Percentiles rank a stretch among this genome's conserved stretches.
phyloP scores from a whole-genome alignment of 2,329 filamentous ascomycete genomes.

The Diplocarpon rosae region DNA sequence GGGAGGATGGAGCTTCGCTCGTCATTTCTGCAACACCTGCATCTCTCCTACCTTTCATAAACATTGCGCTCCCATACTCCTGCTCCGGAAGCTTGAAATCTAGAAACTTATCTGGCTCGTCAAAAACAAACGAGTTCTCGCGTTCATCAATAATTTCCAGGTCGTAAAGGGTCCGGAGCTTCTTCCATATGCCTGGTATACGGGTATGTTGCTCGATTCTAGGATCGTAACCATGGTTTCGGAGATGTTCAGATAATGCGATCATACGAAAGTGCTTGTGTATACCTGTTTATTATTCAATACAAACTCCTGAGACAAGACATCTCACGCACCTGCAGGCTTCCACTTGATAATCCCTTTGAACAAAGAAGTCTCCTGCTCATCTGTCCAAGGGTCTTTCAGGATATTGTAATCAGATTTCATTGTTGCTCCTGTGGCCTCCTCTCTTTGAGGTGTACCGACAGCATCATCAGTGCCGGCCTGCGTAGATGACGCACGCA shows the following conservation, averaged over 20 bases:
- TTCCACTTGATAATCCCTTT: slow-evolving; percentile 93
- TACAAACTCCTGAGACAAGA: not conserved
- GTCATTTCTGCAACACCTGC: slow-evolving; percentile 4
- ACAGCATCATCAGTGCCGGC: slow-evolving; percentile 44
- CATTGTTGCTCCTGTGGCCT: slow-evolving; percentile 12
- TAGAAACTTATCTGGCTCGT: slow-evolving; percentile 47
- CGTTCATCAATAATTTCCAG: slow-evolving; percentile 77
- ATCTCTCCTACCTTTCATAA: slow-evolving; percentile 17
- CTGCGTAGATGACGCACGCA: slow-evolving; percentile 46
- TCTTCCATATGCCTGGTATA: slow-evolving; percentile 85
- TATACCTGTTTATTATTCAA: slow-evolving; percentile 47
- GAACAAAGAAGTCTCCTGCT: slow-evolving; percentile 85
- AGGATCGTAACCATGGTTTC: slow-evolving; percentile 69
- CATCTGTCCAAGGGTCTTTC: slow-evolving; percentile 82
- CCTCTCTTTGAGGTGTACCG: slow-evolving; percentile 36
- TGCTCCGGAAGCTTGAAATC: slow-evolving; percentile 52
- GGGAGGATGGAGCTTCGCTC: slow-evolving; percentile 28
- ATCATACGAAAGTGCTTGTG: slow-evolving; percentile 93
- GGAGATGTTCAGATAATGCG: slow-evolving; percentile 68
- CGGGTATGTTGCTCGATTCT: slow-evolving; percentile 66
- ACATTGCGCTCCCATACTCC: slow-evolving; percentile 25
- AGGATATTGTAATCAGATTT: slow-evolving; percentile 37
- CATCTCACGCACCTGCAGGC: slow-evolving; percentile 61
- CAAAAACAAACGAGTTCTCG: slow-evolving; percentile 43
- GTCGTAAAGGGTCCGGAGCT: slow-evolving; percentile 75